Evolutionary conservation across 768 basidiomycete genomes (phyloP).

Genomic region (Paxillus ammoniavirescens): DNA sequence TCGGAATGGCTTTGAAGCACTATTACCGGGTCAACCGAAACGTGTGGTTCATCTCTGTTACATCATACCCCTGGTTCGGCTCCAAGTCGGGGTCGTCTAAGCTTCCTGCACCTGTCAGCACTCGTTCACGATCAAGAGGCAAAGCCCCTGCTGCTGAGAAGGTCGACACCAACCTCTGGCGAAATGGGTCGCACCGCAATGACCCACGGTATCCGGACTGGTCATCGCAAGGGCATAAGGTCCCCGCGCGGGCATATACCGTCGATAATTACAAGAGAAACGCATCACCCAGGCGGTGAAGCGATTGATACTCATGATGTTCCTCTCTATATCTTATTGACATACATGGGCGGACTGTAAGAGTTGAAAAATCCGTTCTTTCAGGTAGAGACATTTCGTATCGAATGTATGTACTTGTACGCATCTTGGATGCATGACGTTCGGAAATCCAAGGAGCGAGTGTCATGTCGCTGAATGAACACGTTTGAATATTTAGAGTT

Average conservation of each 20-base stretch:
- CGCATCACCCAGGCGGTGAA: slow-evolving; percentile 47
- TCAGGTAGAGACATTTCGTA: slow-evolving; percentile 7
- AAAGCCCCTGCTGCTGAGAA: slow-evolving; percentile 30
- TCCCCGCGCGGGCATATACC: slow-evolving; percentile 27
- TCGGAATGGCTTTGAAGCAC: slow-evolving; percentile 43
- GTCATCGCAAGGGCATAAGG: slow-evolving; percentile 19
- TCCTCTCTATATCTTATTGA: slow-evolving; percentile 1
- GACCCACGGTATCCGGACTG: slow-evolving; percentile 19
- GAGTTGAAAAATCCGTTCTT: background rate
- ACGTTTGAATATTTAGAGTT: too few species aligned
- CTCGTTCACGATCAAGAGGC: slow-evolving; percentile 34
- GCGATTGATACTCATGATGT: slow-evolving; percentile 8
- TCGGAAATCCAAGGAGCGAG: too few species aligned
- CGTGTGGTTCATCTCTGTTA: slow-evolving; percentile 72
- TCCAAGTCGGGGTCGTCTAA: slow-evolving; percentile 35
- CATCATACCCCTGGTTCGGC: slow-evolving; percentile 72
- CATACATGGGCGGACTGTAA: slow-evolving; percentile 12
- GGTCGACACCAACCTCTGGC: slow-evolving; percentile 21
- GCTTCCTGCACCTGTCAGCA: slow-evolving; percentile 41
- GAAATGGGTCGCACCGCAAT: slow-evolving; percentile 17
- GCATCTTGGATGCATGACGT: slow-evolving; percentile 2
- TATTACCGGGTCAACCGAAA: slow-evolving; percentile 40
- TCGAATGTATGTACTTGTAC: slow-evolving; percentile 14
- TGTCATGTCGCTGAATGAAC: too few species aligned
- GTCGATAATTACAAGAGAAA: slow-evolving; percentile 38